Evolutionary conservation across 805 yeast species (phyloP), one percentile per base, ranked within the genome.

Genomic region (Nakazawaea molendinolei): DNA sequence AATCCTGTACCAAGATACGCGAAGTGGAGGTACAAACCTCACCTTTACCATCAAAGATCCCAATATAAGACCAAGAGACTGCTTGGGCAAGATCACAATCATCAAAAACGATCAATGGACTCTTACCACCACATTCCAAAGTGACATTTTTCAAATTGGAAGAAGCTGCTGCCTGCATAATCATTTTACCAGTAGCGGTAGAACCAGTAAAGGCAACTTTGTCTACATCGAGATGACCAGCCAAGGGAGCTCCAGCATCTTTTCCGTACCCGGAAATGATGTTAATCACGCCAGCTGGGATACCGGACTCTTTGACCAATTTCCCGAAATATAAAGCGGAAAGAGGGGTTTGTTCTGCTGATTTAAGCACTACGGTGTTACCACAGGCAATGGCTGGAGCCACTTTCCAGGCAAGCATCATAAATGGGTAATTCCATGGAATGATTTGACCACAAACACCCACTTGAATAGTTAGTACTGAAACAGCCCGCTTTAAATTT

Each of bases 21-120:
- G 79, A 73, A 39, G 79, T 76, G 38, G 80, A 79, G 33, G 79
- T 71, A 56, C 82, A 75, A 43, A 75, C 76, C 57, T 75, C 79
- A 44, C 82, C 82, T 50, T 74, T 65, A 58, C 75, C 75, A 58
- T 61, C 67, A 61, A 74, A 74, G 43, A 74, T 72, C 50, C 79
- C 79, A 42, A 63, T 50, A 23, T 68, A 64, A 9, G 65, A 60
- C 63, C 69, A 65, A 40, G 61, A 54, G 22, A 64, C 61, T 27
- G 74, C 72, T 41, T 58, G 60, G 2, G 65, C 70, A 17, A 69
- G 43, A 46, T 68, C 63, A 13, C 71, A 70, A 44, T 69, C 74
- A 21, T 61, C 64, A 48, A 69, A 69, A 3, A 70, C 59, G 20
- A 69, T 50, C 42, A 64, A 55, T 4, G 75, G 71, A 10, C 74